Conservation (phyloP, 495 filamentous ascomycete species). For the Cryomyces antarcticus region DNA sequence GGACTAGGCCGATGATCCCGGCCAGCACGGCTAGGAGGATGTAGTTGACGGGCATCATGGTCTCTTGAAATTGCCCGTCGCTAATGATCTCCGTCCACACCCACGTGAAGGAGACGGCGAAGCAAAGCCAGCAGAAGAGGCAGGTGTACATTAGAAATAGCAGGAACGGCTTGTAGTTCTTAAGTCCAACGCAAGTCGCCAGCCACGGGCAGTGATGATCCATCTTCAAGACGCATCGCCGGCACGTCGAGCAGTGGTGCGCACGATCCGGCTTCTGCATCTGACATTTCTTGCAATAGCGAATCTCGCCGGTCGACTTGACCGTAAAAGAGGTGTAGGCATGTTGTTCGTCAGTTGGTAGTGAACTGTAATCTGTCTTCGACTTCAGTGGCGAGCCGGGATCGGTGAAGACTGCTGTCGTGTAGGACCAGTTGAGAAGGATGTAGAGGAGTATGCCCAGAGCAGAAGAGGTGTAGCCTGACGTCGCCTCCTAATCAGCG, state of each 20-base stretch:
- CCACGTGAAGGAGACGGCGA: slow-evolving; percentile 50
- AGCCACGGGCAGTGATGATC: slow-evolving; percentile 98
- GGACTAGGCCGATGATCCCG: slow-evolving; percentile 76
- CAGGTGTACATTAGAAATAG: slow-evolving; percentile 85
- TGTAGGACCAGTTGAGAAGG: slow-evolving; percentile 74
- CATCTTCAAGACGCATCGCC: slow-evolving; percentile 92
- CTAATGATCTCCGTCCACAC: slow-evolving; percentile 61
- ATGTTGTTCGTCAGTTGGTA: slow-evolving; percentile 41
- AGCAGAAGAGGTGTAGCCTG: slow-evolving; percentile 20
- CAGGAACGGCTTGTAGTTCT: slow-evolving; percentile 89
- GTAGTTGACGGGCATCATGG: slow-evolving; percentile 71
- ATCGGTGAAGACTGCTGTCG: slow-evolving; percentile 73
- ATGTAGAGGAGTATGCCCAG: slow-evolving; percentile 53
- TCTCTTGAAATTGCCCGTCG: slow-evolving; percentile 39
- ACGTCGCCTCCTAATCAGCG: neutral
- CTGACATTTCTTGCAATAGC: slow-evolving; percentile 96
- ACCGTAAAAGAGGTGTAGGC: slow-evolving; percentile 63
- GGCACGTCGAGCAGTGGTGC: slow-evolving; percentile 89
- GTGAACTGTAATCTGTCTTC: slow-evolving; percentile 32
- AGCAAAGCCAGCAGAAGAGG: slow-evolving; percentile 67
- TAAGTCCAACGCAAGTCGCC: slow-evolving; percentile 80
- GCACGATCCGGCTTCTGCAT: slow-evolving; percentile 83
- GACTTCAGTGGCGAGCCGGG: slow-evolving; percentile 52
- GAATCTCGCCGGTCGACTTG: slow-evolving; percentile 63
- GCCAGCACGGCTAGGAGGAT: slow-evolving; percentile 68